These are phyloP conservation scores for Collybia sordida DNA, from an alignment of 768 basidiomycete genomes.

Conservation along the genomic window DNA sequence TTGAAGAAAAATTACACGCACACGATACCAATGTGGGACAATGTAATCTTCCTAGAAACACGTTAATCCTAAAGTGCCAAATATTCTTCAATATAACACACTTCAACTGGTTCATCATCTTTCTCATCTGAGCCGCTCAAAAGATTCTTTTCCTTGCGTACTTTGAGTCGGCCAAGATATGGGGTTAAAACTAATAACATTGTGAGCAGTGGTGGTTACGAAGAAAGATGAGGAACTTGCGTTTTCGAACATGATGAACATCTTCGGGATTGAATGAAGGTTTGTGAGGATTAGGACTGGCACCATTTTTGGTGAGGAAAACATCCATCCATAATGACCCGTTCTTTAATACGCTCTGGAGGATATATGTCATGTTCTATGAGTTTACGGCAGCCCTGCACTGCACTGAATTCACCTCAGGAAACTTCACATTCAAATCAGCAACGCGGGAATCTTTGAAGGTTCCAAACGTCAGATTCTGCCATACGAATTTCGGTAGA, in stretches of 20 bases:
- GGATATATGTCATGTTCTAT: neutral
- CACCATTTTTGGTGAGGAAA: constrained; percentile 66
- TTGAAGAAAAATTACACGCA: constrained; percentile 28
- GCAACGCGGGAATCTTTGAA: constrained; percentile 62
- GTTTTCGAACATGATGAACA: constrained; percentile 73
- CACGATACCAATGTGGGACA: constrained; percentile 82
- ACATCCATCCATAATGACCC: constrained; percentile 84
- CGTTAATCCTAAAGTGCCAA: neutral
- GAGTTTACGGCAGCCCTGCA: constrained; percentile 3
- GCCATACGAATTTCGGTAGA: constrained; percentile 74
- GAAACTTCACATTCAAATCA: constrained; percentile 63
- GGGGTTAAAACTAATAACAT: constrained; percentile 70
- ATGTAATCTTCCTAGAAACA: constrained; percentile 51
- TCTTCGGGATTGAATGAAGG: constrained; percentile 49
- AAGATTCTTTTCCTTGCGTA: constrained; percentile 83
- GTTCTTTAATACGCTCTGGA: constrained; percentile 73
- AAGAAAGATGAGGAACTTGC: constrained; percentile 40
- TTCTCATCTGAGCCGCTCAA: constrained; percentile 44
- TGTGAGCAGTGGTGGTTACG: neutral
- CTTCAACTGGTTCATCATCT: constrained; percentile 50
- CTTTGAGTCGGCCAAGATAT: constrained; percentile 71
- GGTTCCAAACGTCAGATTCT: constrained; percentile 76
- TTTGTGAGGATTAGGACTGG: constrained; percentile 62
- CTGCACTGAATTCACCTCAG: constrained; percentile 47
- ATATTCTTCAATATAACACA: constrained; percentile 18